A percentile compares a stretch with the other conserved stretches of the same genome.
These are phyloP conservation scores for Panicum miliaceum DNA, from an alignment of 176 grass and related monocot genomes.

Conservation along the genomic window DNA sequence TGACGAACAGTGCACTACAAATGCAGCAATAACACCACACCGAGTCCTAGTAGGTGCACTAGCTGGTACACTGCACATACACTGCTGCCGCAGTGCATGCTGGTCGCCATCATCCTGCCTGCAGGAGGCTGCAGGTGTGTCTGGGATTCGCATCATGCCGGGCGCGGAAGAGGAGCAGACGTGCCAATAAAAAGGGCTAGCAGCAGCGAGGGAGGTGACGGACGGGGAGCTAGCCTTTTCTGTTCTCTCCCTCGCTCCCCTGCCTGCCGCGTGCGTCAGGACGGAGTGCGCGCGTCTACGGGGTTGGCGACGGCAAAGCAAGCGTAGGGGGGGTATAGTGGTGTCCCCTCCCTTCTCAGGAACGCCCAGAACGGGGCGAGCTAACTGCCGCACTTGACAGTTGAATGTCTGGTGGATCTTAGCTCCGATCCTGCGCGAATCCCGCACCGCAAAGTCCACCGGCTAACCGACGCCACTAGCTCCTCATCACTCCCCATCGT, in stretches of 20 bases:
- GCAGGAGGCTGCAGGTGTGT: neutral
- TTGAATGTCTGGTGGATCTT: neutral
- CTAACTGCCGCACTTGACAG: neutral
- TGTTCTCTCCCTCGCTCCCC: no score
- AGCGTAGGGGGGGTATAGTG: conserved; percentile 20
- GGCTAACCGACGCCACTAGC: neutral
- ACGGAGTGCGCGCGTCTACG: no score
- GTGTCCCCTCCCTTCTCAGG: conserved; percentile 27
- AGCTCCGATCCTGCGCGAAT: neutral
- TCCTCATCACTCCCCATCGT: neutral
- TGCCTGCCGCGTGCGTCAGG: no score
- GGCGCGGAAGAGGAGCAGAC: conserved; percentile 2
- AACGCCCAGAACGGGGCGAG: conserved; percentile 6
- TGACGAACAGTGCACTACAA: neutral
- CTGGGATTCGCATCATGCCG: conserved; percentile 6
- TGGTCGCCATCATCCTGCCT: neutral
- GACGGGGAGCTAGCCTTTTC: no score
- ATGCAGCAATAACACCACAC: neutral
- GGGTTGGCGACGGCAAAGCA: neutral
- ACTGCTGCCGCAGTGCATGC: neutral
- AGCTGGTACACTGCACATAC: neutral
- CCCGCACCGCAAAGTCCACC: neutral
- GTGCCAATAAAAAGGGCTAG: conserved; percentile 31
- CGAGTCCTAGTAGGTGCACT: neutral
- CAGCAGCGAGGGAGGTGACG: neutral